These are phyloP conservation scores for Trichoderma breve DNA, from an alignment of 2,329 filamentous ascomycete genomes.

Conservation along the genomic window DNA sequence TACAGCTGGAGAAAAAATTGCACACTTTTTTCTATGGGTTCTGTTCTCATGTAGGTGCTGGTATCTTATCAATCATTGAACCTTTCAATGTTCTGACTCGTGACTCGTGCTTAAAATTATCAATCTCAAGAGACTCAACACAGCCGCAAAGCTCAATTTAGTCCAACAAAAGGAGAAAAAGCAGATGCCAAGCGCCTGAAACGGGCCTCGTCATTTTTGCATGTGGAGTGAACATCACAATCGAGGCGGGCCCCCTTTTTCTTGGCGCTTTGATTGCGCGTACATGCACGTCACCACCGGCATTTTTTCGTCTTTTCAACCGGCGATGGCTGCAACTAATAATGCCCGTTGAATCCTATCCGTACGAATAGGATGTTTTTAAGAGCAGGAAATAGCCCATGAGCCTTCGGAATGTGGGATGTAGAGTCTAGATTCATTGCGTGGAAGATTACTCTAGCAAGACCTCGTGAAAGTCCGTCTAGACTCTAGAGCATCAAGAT, in stretches of 20 bases:
- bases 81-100: not conserved
- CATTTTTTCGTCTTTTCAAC: not conserved
- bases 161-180: not conserved
- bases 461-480: not conserved
- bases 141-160: not conserved
- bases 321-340: not conserved
- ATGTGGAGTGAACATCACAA: slow-evolving; percentile 14
- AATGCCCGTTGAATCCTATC: not conserved
- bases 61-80: not conserved
- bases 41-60: not conserved
- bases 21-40: not conserved
- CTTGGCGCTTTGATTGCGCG: slow-evolving; percentile 8
- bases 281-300: slow-evolving; percentile 16
- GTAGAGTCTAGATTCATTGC: not conserved
- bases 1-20: not conserved
- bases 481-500: not conserved
- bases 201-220: slow-evolving; percentile 12
- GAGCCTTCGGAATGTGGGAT: not conserved
- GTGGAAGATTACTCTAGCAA: not conserved
- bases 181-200: not conserved
- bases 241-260: slow-evolving; percentile 1
- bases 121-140: not conserved
- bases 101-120: not conserved
- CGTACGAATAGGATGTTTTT: not conserved
- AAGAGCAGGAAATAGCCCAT: no score